These are phyloP conservation scores for Crucibulum laeve DNA, from an alignment of 768 basidiomycete species.

Conservation along the genomic window DNA sequence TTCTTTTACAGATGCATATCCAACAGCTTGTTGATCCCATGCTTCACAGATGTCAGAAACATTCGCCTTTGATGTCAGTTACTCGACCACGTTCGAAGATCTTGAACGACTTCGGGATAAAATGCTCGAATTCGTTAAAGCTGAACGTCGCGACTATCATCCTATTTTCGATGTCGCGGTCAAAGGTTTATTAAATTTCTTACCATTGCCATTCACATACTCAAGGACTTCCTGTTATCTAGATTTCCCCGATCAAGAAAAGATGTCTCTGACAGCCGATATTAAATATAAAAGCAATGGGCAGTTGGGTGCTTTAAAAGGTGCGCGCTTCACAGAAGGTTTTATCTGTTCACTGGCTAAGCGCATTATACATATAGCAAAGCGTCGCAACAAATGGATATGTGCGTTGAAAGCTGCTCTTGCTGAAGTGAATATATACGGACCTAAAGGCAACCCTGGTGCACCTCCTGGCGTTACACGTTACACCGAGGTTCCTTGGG, in stretches of 20 bases:
- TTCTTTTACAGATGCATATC: too few species aligned
- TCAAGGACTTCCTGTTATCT: slow-evolving; percentile 9
- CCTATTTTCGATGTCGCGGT: slow-evolving; percentile 72
- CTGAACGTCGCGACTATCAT: slow-evolving; percentile 71
- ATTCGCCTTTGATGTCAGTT: slow-evolving; percentile 78
- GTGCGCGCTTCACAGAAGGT: slow-evolving; percentile 23
- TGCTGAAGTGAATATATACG: slow-evolving; percentile 67
- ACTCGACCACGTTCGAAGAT: slow-evolving; percentile 74
- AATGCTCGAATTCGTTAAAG: slow-evolving; percentile 77
- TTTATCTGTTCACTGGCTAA: slow-evolving; percentile 5
- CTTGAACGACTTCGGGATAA: slow-evolving; percentile 69
- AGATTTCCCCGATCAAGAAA: slow-evolving; percentile 81
- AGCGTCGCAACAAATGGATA: slow-evolving; percentile 89
- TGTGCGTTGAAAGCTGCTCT: slow-evolving; percentile 77
- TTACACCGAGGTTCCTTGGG: slow-evolving; percentile 75
- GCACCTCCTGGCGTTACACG: slow-evolving; percentile 47
- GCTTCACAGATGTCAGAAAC: slow-evolving; percentile 82
- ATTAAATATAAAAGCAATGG: slow-evolving; percentile 90
- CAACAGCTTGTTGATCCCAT: too few species aligned
- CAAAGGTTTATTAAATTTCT: slow-evolving; percentile 36
- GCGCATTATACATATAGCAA: slow-evolving; percentile 35
- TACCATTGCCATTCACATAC: slow-evolving; percentile 1
- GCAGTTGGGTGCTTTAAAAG: slow-evolving; percentile 73
- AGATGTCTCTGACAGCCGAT: slow-evolving; percentile 70
- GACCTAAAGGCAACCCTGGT: slow-evolving; percentile 55